These are phyloP conservation scores for Thelephora terrestris DNA, from an alignment of 1,284 basidiomycete genomes.

Conservation along the genomic window DNA sequence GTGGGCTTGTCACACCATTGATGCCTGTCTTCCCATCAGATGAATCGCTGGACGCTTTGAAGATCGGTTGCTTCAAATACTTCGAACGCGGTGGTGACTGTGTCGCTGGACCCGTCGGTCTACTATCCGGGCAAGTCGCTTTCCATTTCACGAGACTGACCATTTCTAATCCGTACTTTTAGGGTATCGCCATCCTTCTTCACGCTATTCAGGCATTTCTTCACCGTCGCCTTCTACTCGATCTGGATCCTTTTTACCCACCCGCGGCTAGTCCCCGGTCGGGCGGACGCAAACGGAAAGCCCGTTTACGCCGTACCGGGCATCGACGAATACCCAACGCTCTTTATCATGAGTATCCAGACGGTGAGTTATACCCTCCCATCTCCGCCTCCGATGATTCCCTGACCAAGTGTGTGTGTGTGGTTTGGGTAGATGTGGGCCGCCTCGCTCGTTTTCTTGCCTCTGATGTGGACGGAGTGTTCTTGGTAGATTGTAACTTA, in stretches of 20 bases:
- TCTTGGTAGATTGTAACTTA: slow-evolving; percentile 34
- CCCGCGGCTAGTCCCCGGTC: slow-evolving; percentile 29
- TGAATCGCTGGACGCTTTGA: slow-evolving; percentile 71
- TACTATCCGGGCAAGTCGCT: slow-evolving; percentile 65
- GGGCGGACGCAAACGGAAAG: slow-evolving; percentile 21
- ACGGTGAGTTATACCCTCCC: slow-evolving; percentile 39
- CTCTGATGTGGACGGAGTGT: slow-evolving; percentile 82
- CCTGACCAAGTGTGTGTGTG: slow-evolving; percentile 11
- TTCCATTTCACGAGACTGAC: slow-evolving; percentile 2
- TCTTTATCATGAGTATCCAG: slow-evolving; percentile 41
- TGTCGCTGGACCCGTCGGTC: slow-evolving; percentile 78
- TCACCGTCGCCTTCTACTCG: slow-evolving; percentile 88
- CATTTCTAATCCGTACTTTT: slow-evolving; percentile 1
- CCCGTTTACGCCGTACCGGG: slow-evolving; percentile 29
- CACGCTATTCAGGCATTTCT: slow-evolving; percentile 88
- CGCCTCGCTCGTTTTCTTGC: slow-evolving; percentile 78
- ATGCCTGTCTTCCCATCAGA: slow-evolving; percentile 32
- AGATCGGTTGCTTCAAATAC: slow-evolving; percentile 95
- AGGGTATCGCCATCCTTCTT: slow-evolving; percentile 67
- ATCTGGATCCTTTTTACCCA: slow-evolving; percentile 82
- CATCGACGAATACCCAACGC: slow-evolving; percentile 48
- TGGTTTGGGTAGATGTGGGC: slow-evolving; percentile 61
- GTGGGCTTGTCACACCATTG: background rate
- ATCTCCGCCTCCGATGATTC: slow-evolving; percentile 2
- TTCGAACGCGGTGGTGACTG: slow-evolving; percentile 92